phyloP scores from a whole-genome alignment of 1,284 basidiomycete genomes.

The Ustilago bromivora region DNA sequence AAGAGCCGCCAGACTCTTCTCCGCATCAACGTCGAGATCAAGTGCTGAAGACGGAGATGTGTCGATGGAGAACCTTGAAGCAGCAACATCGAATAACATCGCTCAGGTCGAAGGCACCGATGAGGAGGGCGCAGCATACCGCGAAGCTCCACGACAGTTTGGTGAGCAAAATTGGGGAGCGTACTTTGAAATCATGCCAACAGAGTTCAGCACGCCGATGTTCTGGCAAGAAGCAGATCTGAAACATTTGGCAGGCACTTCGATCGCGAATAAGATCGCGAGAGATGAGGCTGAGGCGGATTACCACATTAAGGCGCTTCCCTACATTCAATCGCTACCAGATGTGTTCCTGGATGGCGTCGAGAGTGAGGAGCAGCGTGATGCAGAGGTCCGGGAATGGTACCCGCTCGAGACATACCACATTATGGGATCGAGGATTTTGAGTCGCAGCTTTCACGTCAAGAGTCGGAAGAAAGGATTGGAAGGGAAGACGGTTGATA shows the following conservation, averaged over 20 bases:
- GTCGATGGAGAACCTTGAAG: constrained; percentile 41
- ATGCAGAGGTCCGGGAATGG: constrained; percentile 64
- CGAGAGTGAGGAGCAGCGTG: constrained; percentile 6
- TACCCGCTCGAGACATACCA: constrained; percentile 86
- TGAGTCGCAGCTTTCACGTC: constrained; percentile 89
- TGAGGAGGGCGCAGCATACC: constrained; percentile 13
- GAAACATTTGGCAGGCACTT: constrained; percentile 82
- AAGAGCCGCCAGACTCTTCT: constrained; percentile 23
- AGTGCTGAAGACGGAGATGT: constrained; percentile 34
- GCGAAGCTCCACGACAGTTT: constrained; percentile 13
- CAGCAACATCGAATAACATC: not conserved
- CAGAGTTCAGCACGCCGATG: constrained; percentile 85
- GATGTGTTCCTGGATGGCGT: constrained; percentile 53
- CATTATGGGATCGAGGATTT: constrained; percentile 89
- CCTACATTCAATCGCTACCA: constrained; percentile 67
- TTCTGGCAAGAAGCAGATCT: constrained; percentile 87
- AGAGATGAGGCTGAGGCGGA: constrained; percentile 83
- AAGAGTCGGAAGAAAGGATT: constrained; percentile 47
- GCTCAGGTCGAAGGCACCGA: constrained; percentile 33
- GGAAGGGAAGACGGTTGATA: constrained; percentile 50
- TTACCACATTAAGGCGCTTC: constrained; percentile 73
- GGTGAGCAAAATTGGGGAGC: constrained; percentile 59
- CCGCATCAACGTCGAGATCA: not conserved
- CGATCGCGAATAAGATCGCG: constrained; percentile 88
- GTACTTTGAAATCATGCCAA: constrained; percentile 74